Base-by-base conservation (phyloP, 208 protist genomes). In the Acanthamoeba culbertsoni region DNA sequence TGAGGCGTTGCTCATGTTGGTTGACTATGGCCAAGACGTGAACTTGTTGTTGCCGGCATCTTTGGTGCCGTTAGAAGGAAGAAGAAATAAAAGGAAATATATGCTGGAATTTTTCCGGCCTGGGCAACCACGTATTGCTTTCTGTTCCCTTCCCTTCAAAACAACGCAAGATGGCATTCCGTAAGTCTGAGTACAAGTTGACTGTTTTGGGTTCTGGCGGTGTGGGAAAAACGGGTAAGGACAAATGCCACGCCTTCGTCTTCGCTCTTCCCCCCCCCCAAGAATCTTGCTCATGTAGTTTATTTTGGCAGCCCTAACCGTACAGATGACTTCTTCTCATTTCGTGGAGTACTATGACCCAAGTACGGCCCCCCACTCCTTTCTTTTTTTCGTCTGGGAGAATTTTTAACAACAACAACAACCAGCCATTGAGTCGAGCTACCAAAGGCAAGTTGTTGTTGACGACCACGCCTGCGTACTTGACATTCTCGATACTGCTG, bases 391-490 rank as follows among this genome's bases (percentile, higher is more conserved):
- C 42, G 35, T 42, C 10, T 37, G 14, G 12, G 14, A 8, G 12
- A 68, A 37, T 26, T 68, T 26, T 7, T 28, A 26, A 7, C 8
- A 7, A 68, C 59, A 55, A 55, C 8, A 8, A 55, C 48, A 23
- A 55, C 18, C 26, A 89, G 53, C 79, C 33, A 89, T 89, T 28
- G 79, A 89, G 79, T 89, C 79, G 18, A 89, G 79, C 40, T 91
- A 91, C 62, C 86, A 57, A 14, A 14, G 46, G 2, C 86, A 68
- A 57, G 53, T 91, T 0, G 43, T 75, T 14, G 59, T 91, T 23
- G 86, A 91, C 26, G 86, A 75, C 42, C 16, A 91, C n/a, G 51
- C 62, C 16, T 68, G 59, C 26, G 14, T 91, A 10, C 62, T 91
- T 18, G 86, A 89, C 31, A 89, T 89, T 35, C 79, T 89, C 4